Conservation (phyloP, 2,329 filamentous ascomycete genomes). For the Alternaria hordeiaustralica region DNA sequence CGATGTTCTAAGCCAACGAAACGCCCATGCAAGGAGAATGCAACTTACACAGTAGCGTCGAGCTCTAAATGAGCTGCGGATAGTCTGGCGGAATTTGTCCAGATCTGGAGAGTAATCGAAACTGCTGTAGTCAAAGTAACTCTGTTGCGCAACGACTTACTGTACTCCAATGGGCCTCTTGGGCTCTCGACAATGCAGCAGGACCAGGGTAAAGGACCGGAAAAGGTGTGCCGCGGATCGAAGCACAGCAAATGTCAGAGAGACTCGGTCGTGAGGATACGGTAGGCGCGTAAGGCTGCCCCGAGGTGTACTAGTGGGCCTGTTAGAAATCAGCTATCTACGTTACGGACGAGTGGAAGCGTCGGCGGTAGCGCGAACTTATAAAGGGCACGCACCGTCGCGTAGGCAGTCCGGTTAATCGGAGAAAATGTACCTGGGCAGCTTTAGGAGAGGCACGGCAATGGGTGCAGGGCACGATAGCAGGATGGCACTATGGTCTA, state of each 20-base stretch:
- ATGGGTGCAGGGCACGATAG: neutral
- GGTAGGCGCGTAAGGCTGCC: slow-evolving; percentile 27
- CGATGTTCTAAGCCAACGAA: slow-evolving; percentile 24
- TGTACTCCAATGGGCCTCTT: slow-evolving; percentile 16
- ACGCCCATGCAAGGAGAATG: slow-evolving; percentile 27
- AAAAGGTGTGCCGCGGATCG: slow-evolving; percentile 35
- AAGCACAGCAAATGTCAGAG: slow-evolving; percentile 20
- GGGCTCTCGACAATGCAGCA: slow-evolving; percentile 13
- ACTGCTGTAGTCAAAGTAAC: slow-evolving; percentile 37
- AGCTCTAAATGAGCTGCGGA: slow-evolving; percentile 23
- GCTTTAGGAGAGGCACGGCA: neutral
- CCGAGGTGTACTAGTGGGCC: slow-evolving; percentile 40
- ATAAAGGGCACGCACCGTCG: slow-evolving; percentile 28
- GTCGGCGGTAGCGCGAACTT: slow-evolving; percentile 34
- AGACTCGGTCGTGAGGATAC: slow-evolving; percentile 47
- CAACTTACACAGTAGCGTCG: slow-evolving; percentile 41
- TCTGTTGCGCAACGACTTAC: slow-evolving; percentile 30
- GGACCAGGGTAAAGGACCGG: slow-evolving; percentile 32
- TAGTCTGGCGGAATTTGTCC: slow-evolving; percentile 7
- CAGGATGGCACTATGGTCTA: neutral
- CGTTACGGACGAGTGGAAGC: slow-evolving; percentile 49
- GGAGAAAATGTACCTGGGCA: slow-evolving; percentile 17
- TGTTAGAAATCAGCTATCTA: slow-evolving; percentile 35
- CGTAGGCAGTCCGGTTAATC: slow-evolving; percentile 39
- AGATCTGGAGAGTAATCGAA: slow-evolving; percentile 8